Percentiles rank a stretch among this genome's conserved stretches.
phyloP scores from a whole-genome alignment of 495 filamentous ascomycete species.

The Poronia punctata region DNA sequence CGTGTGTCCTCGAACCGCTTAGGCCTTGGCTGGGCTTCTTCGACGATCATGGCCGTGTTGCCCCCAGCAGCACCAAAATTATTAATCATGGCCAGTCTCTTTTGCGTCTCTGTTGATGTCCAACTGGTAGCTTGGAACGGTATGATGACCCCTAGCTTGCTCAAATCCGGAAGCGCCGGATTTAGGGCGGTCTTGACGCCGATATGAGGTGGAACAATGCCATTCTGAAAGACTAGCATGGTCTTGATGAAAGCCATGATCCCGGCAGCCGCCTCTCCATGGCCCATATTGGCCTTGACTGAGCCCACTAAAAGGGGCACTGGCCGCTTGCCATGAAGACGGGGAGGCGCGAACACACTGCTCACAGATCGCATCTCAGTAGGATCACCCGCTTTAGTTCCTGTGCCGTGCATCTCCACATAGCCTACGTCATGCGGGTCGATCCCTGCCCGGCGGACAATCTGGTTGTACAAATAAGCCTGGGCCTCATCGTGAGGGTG shows the following conservation, averaged over 20 bases:
- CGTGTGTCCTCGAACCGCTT: too few relatives aligned
- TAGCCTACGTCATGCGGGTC: constrained; percentile 56
- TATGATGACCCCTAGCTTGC: too few relatives aligned
- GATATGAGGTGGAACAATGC: constrained; percentile 63
- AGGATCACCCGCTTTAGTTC: constrained; percentile 60
- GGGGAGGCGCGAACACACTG: constrained; percentile 55
- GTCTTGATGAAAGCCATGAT: constrained; percentile 64
- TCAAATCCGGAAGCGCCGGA: neutral
- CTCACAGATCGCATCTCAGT: constrained; percentile 59
- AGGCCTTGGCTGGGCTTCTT: constrained; percentile 42
- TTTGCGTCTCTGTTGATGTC: constrained; percentile 41
- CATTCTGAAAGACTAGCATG: constrained; percentile 64
- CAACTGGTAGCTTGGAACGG: neutral
- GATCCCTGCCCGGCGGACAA: constrained; percentile 50
- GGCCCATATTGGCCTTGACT: constrained; percentile 71
- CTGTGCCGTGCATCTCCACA: constrained; percentile 69
- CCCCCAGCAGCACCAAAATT: constrained; percentile 52
- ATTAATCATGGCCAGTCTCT: constrained; percentile 44
- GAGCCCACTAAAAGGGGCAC: constrained; percentile 60
- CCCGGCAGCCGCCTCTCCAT: constrained; percentile 64
- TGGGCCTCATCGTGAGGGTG: constrained; percentile 56
- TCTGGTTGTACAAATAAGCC: constrained; percentile 48
- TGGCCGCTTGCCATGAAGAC: constrained; percentile 35
- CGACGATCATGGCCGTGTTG: constrained; percentile 43
- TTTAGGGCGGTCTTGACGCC: constrained; percentile 56